Conservation (phyloP, 2,329 filamentous ascomycete genomes). For the Monosporascus sp. region DNA sequence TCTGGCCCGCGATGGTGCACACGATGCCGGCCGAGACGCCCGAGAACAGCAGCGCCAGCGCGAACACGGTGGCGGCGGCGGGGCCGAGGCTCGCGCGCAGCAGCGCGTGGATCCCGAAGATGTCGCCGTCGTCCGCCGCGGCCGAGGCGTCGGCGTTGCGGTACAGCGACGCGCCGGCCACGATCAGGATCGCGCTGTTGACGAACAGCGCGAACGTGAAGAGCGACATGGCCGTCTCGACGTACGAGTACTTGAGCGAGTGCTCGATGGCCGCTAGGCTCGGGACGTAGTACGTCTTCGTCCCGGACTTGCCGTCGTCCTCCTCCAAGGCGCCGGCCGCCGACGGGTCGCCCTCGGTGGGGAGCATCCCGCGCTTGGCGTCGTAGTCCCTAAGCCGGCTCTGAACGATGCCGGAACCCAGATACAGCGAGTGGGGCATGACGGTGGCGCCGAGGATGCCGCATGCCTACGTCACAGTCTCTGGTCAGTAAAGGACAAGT, state of each 20-base stretch:
- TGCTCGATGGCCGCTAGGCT: constrained; percentile 67
- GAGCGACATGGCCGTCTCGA: constrained; percentile 65
- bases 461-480: constrained; percentile 46
- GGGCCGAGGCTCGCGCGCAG: constrained; percentile 64
- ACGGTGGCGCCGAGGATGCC: constrained; percentile 71
- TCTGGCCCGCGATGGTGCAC: constrained; percentile 85
- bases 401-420: constrained; percentile 66
- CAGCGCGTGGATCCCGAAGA: constrained; percentile 77
- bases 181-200: constrained; percentile 77
- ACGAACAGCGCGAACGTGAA: constrained; percentile 83
- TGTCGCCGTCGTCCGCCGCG: constrained; percentile 48
- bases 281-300: constrained; percentile 59
- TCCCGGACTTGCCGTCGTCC: constrained; percentile 28
- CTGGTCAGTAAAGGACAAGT: too few species aligned
- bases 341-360: constrained; percentile 23
- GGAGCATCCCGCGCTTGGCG: constrained; percentile 48
- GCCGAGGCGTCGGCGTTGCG: constrained; percentile 52
- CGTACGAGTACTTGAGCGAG: constrained; percentile 68
- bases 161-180: constrained; percentile 73
- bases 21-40: constrained; percentile 80
- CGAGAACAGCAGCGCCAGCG: constrained; percentile 72
- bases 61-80: constrained; percentile 78
- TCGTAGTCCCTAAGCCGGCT: constrained; percentile 61
- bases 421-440: constrained; percentile 44
- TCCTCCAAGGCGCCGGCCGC: constrained; percentile 18